A percentile compares a stretch with the other conserved stretches of the same genome.
Evolutionary conservation across 345 rosid species (phyloP).

Genomic region (Lenwebbia sp.): DNA sequence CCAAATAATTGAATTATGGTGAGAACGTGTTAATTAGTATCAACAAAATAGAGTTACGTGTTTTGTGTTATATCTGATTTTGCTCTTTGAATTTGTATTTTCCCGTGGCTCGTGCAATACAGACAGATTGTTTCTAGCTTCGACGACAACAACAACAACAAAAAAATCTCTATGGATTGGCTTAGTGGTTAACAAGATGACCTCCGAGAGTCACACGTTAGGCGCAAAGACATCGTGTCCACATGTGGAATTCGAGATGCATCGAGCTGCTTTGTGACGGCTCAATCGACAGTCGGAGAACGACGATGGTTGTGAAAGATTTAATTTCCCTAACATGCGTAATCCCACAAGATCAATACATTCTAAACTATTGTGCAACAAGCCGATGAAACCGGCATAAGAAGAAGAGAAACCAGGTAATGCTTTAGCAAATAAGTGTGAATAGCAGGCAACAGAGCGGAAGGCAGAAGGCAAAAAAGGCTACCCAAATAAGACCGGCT

Average conservation of each 20-base stretch:
- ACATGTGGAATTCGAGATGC: no score
- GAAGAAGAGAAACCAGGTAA: not conserved
- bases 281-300: no score
- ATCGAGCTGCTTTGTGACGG: no score
- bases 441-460: not conserved
- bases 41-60: not conserved
- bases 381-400: not conserved
- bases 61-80: not conserved
- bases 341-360: not conserved
- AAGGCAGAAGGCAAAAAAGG: not conserved
- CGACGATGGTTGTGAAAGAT: no score
- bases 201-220: no score
- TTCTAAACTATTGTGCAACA: not conserved
- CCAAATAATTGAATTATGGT: not conserved
- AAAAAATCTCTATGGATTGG: not conserved
- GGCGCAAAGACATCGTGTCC: no score
- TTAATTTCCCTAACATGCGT: no score
- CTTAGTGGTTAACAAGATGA: not conserved
- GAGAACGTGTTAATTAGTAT: not conserved
- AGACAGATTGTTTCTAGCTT: not conserved
- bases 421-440: not conserved
- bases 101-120: not conserved
- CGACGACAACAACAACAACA: no score
- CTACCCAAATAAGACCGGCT: not conserved
- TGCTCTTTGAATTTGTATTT: not conserved